phyloP scores from a whole-genome alignment of 2,329 filamentous ascomycete genomes.

The Clonostachys sp. region DNA sequence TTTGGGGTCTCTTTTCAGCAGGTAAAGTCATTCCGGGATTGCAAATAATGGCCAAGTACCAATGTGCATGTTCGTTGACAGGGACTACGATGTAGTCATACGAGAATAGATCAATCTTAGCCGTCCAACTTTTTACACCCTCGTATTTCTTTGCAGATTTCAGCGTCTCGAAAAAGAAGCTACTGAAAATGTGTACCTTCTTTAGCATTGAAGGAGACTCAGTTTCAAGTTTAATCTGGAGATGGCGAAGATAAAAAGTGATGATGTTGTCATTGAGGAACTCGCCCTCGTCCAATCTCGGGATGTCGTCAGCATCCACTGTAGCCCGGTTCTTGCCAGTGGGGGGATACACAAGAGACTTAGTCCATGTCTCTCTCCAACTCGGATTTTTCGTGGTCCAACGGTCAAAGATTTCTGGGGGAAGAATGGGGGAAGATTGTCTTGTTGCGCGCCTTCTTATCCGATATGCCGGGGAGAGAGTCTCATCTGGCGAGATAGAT shows the following conservation, averaged over 20 bases:
- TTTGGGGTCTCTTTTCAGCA: not conserved
- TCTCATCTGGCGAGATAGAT: too few relatives aligned
- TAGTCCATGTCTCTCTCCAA: constrained; percentile 50
- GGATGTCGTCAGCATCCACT: constrained; percentile 69
- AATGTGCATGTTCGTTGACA: constrained; percentile 82
- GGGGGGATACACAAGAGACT: constrained; percentile 57
- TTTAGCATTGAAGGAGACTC: constrained; percentile 50
- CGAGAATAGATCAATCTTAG: constrained; percentile 75
- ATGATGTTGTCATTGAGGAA: constrained; percentile 93
- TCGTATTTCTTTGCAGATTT: constrained; percentile 66
- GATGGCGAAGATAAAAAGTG: constrained; percentile 76
- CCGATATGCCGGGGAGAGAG: too few relatives aligned
- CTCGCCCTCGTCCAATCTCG: constrained; percentile 74
- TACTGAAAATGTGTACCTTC: constrained; percentile 84
- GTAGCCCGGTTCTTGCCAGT: constrained; percentile 56
- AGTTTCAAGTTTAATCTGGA: constrained; percentile 57
- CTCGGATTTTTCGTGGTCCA: constrained; percentile 47
- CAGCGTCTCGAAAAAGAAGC: constrained; percentile 82
- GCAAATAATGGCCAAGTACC: constrained; percentile 95
- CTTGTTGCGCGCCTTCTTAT: too few relatives aligned
- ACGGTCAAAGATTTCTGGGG: constrained; percentile 8
- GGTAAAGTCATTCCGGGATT: constrained; percentile 65
- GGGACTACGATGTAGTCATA: constrained; percentile 90
- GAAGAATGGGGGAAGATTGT: not conserved
- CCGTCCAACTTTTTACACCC: constrained; percentile 82